Evolutionary conservation across 352 stramenopile genomes (phyloP), one percentile per base, ranked within the genome.

Genomic region (Phytophthora nicotianae): DNA sequence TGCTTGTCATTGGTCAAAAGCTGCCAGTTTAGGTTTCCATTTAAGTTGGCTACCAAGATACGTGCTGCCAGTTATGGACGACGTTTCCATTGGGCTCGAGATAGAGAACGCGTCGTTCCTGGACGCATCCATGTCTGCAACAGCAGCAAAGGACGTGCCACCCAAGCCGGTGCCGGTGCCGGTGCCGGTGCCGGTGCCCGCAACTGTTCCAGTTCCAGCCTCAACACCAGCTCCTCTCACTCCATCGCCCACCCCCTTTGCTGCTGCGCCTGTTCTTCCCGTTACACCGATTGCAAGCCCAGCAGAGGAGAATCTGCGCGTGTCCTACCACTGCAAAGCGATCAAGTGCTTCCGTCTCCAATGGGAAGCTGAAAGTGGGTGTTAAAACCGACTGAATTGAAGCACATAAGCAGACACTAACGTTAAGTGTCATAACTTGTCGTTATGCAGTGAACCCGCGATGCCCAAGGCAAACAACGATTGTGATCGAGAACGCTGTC

Each of bases 361-460:
- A 60, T 93, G 85, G 85, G 85, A 93, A 52, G 74, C 82, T 5
- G 83, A 93, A 56, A 87, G 85, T 93, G 54, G 54, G 84, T 62
- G 5, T 49, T 4, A 5, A n/a, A 38, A n/a, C 0, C 7, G 17
- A 10, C 27, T 8, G 14, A 14, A 47, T 24, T 37, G 19, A 17
- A 37, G 27, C 17, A 13, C 5, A 42, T 7, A 14, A n/a, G 41
- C 9, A 19, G 17, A 37, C n/a, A 17, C 29, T 40, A 46, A 24
- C 27, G n/a, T n/a, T n/a, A n/a, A n/a, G n/a, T n/a, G n/a, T n/a
- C n/a, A n/a, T 47, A 4, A 52, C 9, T 33, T 17, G n/a, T 40
- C 17, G 20, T 40, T 55, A 11, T n/a, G 41, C 38, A 94, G 86
- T 91, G 67, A 94, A 94, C 51, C 86, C 86, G 40, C 81, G 86